phyloP scores from a whole-genome alignment of 306 rosid genomes.

The Rosa rugosa region DNA sequence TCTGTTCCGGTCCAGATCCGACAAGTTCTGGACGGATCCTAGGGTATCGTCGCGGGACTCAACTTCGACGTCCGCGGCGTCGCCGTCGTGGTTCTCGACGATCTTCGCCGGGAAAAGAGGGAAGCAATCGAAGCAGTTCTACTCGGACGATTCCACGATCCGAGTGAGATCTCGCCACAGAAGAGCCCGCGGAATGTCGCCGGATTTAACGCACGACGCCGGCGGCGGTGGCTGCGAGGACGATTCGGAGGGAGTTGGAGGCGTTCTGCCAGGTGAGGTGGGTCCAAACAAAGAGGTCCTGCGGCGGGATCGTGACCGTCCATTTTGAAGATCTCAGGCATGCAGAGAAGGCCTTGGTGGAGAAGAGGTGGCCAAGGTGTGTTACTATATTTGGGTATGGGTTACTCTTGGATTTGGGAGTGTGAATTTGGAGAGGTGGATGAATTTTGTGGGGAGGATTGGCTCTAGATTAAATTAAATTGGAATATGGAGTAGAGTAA shows the following conservation, averaged over 20 bases:
- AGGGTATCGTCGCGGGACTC: constrained; percentile 29
- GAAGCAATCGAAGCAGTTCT: constrained; percentile 22
- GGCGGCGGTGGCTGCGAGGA: background rate
- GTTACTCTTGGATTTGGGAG: too few species aligned
- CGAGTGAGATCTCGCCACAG: constrained; percentile 23
- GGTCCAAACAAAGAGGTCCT: too few species aligned
- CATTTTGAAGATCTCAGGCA: too few species aligned
- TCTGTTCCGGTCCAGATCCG: constrained; percentile 50
- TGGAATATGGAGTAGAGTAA: too few species aligned
- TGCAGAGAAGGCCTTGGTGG: too few species aligned
- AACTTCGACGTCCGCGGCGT: constrained; percentile 9
- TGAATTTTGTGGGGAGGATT: too few species aligned
- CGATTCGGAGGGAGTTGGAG: background rate
- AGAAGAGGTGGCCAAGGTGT: too few species aligned
- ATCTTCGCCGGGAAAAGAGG: constrained; percentile 48
- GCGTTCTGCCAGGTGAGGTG: too few species aligned
- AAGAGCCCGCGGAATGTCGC: constrained; percentile 90
- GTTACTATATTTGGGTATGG: too few species aligned
- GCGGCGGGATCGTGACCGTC: too few species aligned
- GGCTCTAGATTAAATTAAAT: too few species aligned
- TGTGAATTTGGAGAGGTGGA: too few species aligned
- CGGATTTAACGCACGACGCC: constrained; percentile 29
- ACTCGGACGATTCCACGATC: constrained; percentile 22
- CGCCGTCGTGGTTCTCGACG: constrained; percentile 69
- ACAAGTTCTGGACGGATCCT: constrained; percentile 39